A percentile compares a stretch with the other conserved stretches of the same genome.
Conservation (phyloP, 176 grass and related monocot genomes). For the Aegilops speltoides region DNA sequence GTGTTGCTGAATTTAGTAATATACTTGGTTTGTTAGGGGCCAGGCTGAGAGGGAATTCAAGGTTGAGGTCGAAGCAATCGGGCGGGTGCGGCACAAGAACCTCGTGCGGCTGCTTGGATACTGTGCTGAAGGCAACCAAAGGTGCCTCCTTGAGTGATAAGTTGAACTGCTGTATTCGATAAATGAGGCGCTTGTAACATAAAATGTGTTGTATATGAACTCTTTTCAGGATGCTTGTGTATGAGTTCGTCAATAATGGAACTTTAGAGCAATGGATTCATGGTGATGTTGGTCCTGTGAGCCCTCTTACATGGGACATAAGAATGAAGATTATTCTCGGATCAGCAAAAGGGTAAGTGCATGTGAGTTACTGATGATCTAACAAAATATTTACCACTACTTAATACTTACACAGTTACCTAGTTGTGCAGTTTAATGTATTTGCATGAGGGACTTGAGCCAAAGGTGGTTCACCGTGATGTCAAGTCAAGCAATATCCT, state of each 20-base stretch:
- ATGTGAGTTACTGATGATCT: not conserved
- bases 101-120: slow-evolving; percentile 90
- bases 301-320: slow-evolving; percentile 92
- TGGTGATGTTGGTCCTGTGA: slow-evolving; percentile 84
- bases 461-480: slow-evolving; percentile 96
- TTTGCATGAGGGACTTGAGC: slow-evolving; percentile 95
- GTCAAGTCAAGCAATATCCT: slow-evolving; percentile 98
- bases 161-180: slow-evolving; percentile 6
- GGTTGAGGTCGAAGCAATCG: slow-evolving; percentile 97
- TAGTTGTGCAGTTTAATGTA: slow-evolving; percentile 79
- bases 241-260: slow-evolving; percentile 92
- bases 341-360: slow-evolving; percentile 83
- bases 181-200: slow-evolving; percentile 8
- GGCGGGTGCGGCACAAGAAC: slow-evolving; percentile 96
- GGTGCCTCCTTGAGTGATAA: slow-evolving; percentile 47
- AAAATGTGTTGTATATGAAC: slow-evolving; percentile 21
- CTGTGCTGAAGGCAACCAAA: slow-evolving; percentile 91
- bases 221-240: slow-evolving; percentile 84
- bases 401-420: slow-evolving; percentile 18
- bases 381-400: not conserved
- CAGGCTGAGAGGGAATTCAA: slow-evolving; percentile 99
- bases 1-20: slow-evolving; percentile 26
- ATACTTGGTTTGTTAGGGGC: slow-evolving; percentile 59
- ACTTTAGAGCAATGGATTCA: slow-evolving; percentile 99
- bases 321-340: slow-evolving; percentile 89